Evolutionary conservation across 1,284 basidiomycete species (phyloP).

Genomic region (Pulveroboletus sp.): DNA sequence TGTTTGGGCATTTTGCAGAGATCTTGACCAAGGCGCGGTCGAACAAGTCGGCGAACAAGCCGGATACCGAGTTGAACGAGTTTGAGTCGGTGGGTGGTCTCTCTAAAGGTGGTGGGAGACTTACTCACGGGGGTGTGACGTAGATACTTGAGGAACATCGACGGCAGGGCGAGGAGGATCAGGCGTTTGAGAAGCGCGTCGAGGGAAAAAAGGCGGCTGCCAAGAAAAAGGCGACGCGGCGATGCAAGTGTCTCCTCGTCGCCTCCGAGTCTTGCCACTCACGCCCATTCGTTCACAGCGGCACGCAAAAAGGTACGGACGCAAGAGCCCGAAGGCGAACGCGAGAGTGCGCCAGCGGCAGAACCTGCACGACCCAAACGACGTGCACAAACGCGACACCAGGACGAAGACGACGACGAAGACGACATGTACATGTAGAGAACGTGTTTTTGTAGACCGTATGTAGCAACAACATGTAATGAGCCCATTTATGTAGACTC

Average conservation of each 20-base stretch:
- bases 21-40: slow-evolving; percentile 80
- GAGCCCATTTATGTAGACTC: neutral
- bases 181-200: slow-evolving; percentile 84
- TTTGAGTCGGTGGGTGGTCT: slow-evolving; percentile 69
- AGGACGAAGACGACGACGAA: slow-evolving; percentile 16
- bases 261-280: too few relatives aligned
- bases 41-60: slow-evolving; percentile 89
- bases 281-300: slow-evolving; percentile 17
- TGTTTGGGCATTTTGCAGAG: slow-evolving; percentile 85
- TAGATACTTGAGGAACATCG: slow-evolving; percentile 84
- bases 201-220: slow-evolving; percentile 79
- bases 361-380: slow-evolving; percentile 16
- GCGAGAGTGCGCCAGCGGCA: neutral
- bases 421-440: slow-evolving; percentile 34
- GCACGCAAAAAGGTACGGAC: slow-evolving; percentile 30
- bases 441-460: neutral
- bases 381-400: slow-evolving; percentile 10
- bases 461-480: slow-evolving; percentile 13
- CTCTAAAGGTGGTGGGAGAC: too few relatives aligned
- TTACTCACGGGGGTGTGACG: neutral
- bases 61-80: slow-evolving; percentile 86
- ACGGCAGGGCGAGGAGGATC: slow-evolving; percentile 87
- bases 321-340: slow-evolving; percentile 19
- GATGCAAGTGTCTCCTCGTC: slow-evolving; percentile 38
- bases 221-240: slow-evolving; percentile 59